Base-by-base conservation (phyloP, 495 filamentous ascomycete species). In the Xylaria curta region DNA sequence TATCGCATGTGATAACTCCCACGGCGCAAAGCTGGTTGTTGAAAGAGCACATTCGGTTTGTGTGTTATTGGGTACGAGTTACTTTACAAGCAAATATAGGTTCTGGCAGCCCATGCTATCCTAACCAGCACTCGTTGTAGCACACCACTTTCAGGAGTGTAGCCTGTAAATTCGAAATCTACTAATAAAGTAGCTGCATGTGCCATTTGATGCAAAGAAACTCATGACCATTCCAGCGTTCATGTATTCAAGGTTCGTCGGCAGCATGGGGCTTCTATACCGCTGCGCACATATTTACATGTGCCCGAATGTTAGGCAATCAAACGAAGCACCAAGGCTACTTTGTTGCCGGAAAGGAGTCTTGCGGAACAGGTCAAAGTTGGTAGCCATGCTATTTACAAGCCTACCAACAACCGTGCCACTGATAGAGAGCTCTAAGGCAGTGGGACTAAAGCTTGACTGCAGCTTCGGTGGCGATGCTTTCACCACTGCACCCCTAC, bases 401-500 rank as follows among this genome's bases (percentile, higher is more conserved):
- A 84, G 56, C 10, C 87, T 88, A 2, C 89, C 89, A 4, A 87
- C 59, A 0, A 82, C 84, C 54, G 82, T 84, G 21, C 86, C 88
- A 28, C 79, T 80, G 73, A 90, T 82, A 36, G 81, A 69, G 3
- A 91, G 75, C 49, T 88, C 83, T 0, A 87, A 85, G 0, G 88
- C 89, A 74, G 21, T 78, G 76, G 15, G 76, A 78, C 38, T 88
- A 84, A 31, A 89, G 72, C 72, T 88, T 85, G 26, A 83, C 84
- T 0, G 87, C 88, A 80, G 82, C 88, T 66, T 86, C 87, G 3
- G 81, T 86, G 0, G 87, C 87, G 42, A 89, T 79, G 5, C 83
- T 80, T 44, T 88, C 89, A 36, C 88, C 87, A 15, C 85, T 87
- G 73, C 89, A 91, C 3, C 87, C 88, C 83, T 85, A 88, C 58